Evolutionary conservation across 306 rosid species (phyloP), one percentile per base, ranked within the genome.

Genomic region (Prunus dulcis): DNA sequence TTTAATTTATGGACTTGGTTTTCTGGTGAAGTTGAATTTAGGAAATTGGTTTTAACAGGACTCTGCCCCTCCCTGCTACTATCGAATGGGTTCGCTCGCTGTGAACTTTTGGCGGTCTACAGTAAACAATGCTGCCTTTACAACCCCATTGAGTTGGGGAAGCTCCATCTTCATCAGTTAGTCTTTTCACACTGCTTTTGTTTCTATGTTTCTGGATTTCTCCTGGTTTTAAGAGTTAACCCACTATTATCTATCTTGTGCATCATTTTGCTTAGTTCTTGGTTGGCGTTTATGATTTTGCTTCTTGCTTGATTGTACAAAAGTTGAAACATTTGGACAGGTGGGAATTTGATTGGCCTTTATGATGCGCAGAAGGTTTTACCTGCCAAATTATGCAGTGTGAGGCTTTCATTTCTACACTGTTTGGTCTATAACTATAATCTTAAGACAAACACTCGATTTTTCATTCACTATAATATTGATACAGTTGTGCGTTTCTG

Each of bases 101-200:
- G 43, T 79, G 5, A 60, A 66, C 72, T 64, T 55, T 68, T 71
- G 81, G 57, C 34, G 66, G 75, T 25, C 55, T 47, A 52, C 78
- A 34, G 55, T 69, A 38, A 50, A 18, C 61, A 22, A 51, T 25
- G 51, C 77, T 53, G 51, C 77, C 60, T 60, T 71, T n/a, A 25
- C 60, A 27, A 20, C 67, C 46, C 67, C 78, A 32, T 64, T 79
- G 25, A 80, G 34, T 22, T 69, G 76, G 76, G 63, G 71, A 71
- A 77, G 55, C 32, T 79, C 82, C 14, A 28, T 62, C 77, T 81
- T 79, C 81, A 67, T 22, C 13, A 34, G 91, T 85, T 7, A 78
- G 91, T 76, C 22, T 32, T 13, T 57, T 6, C 30, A 20, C 47
- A 32, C 64, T 27, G 12, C 49, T 22, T 50, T 46, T 9, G 4